phyloP scores from a whole-genome alignment of 2,329 filamentous ascomycete genomes.

The Venturia nashicola region DNA sequence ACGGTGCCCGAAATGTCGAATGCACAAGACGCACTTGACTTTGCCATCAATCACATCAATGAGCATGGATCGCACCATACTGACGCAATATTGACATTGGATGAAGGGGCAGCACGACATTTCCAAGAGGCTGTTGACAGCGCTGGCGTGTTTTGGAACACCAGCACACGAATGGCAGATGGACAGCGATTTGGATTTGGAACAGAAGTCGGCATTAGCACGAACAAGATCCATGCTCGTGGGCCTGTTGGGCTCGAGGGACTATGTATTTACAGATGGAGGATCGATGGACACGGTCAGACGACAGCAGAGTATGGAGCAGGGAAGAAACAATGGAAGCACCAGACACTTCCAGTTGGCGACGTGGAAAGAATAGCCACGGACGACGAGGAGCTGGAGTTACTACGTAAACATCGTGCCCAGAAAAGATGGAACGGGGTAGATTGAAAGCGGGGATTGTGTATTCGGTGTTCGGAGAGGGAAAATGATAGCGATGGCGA shows the following conservation, averaged over 20 bases:
- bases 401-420: constrained; percentile 6
- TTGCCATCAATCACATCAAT: constrained; percentile 83
- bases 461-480: no score
- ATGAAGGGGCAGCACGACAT: constrained; percentile 53
- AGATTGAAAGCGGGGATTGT: neutral
- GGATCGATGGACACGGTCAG: constrained; percentile 74
- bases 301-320: constrained; percentile 60
- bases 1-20: constrained; percentile 40
- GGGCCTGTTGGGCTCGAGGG: constrained; percentile 92
- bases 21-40: constrained; percentile 35
- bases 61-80: constrained; percentile 86
- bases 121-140: constrained; percentile 84
- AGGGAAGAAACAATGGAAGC: constrained; percentile 44
- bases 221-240: constrained; percentile 93
- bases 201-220: constrained; percentile 95
- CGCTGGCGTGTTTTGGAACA: constrained; percentile 93
- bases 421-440: neutral
- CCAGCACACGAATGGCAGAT: constrained; percentile 85
- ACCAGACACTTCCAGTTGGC: constrained; percentile 32
- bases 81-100: constrained; percentile 72
- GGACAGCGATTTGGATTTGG: constrained; percentile 97
- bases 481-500: neutral
- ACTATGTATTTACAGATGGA: constrained; percentile 94
- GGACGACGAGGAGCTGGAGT: constrained; percentile 8
- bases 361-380: constrained; percentile 5